Percentiles rank a stretch among this genome's conserved stretches.
Evolutionary conservation across 2,329 filamentous ascomycete species (phyloP).

Genomic region (Cordyceps sp.): DNA sequence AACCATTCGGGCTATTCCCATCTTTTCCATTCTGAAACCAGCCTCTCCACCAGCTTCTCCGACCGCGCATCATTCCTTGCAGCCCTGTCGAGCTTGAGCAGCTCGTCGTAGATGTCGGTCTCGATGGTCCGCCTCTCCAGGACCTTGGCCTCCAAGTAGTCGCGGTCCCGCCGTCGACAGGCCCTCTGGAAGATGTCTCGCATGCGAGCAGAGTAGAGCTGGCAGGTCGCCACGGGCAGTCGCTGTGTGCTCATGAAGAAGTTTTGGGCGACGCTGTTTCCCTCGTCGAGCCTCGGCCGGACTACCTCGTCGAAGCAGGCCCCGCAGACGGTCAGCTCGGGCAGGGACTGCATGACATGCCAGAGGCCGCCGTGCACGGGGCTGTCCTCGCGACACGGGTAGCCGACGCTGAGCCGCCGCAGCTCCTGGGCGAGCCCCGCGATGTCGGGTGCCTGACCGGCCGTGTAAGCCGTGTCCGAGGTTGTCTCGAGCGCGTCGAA

Average conservation of each 20-base stretch:
- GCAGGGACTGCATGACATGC: conserved; percentile 62
- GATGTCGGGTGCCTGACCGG: conserved; percentile 34
- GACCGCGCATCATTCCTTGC: conserved; percentile 19
- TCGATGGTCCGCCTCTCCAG: conserved; percentile 44
- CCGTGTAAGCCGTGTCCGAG: conserved; percentile 31
- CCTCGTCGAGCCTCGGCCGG: conserved; percentile 43
- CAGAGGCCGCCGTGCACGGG: conserved; percentile 47
- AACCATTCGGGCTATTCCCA: conserved; percentile 25
- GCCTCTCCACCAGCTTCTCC: conserved; percentile 25
- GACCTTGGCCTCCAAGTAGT: conserved; percentile 40
- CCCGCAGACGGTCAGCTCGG: conserved; percentile 68
- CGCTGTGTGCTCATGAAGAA: conserved; percentile 46
- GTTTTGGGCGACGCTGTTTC: conserved; percentile 40
- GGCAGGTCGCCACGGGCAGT: conserved; percentile 44
- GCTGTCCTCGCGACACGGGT: conserved; percentile 51
- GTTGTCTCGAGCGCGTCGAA: conserved; percentile 43
- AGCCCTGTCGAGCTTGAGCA: conserved; percentile 23
- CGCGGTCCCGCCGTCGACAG: conserved; percentile 48
- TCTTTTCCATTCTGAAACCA: conserved; percentile 39
- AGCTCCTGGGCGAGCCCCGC: conserved; percentile 47
- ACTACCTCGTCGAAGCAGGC: conserved; percentile 74
- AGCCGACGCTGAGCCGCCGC: conserved; percentile 35
- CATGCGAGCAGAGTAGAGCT: conserved; percentile 72
- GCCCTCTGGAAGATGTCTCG: conserved; percentile 52
- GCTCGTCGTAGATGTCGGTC: conserved; percentile 36